These are phyloP conservation scores for Podosphaera xanthii DNA, from an alignment of 2,329 filamentous ascomycete species.

Conservation along the genomic window DNA sequence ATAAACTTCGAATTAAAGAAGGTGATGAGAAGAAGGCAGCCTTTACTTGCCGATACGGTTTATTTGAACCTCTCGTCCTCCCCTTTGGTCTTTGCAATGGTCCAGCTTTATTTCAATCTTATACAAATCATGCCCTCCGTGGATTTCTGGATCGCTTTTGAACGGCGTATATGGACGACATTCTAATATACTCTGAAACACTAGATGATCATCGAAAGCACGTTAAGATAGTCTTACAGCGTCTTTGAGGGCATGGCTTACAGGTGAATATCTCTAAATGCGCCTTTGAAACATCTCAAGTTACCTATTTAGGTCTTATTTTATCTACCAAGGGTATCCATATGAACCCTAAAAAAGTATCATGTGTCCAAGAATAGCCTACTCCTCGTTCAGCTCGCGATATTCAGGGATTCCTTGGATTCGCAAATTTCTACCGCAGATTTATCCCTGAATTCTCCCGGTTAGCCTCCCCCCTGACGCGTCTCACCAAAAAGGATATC, in stretches of 20 bases:
- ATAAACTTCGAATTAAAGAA: too few species aligned
- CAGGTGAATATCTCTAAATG: constrained; percentile 2
- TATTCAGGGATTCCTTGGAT: too few species aligned
- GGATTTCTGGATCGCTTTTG: not conserved
- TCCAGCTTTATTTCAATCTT: too few species aligned
- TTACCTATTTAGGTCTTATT: constrained; percentile 2
- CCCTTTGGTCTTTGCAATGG: too few species aligned
- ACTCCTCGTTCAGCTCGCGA: too few species aligned
- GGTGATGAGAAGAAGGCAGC: not conserved
- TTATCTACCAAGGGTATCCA: not conserved
- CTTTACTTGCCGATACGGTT: not conserved
- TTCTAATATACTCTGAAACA: constrained; percentile 3
- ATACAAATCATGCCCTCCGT: not conserved
- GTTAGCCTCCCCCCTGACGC: too few species aligned
- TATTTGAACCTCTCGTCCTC: not conserved
- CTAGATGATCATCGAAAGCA: not conserved
- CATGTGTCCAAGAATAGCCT: too few species aligned
- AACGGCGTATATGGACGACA: constrained; percentile 3
- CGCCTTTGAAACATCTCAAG: not conserved
- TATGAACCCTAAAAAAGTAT: not conserved
- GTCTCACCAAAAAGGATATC: too few species aligned
- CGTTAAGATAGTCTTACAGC: constrained; percentile 1
- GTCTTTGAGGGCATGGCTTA: not conserved
- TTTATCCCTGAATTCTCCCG: too few species aligned
- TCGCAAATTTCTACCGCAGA: too few species aligned